Percentiles rank a stretch among this genome's conserved stretches.
Evolutionary conservation across 2,329 filamentous ascomycete species (phyloP).

Genomic region (Aspergillus carbonarius): DNA sequence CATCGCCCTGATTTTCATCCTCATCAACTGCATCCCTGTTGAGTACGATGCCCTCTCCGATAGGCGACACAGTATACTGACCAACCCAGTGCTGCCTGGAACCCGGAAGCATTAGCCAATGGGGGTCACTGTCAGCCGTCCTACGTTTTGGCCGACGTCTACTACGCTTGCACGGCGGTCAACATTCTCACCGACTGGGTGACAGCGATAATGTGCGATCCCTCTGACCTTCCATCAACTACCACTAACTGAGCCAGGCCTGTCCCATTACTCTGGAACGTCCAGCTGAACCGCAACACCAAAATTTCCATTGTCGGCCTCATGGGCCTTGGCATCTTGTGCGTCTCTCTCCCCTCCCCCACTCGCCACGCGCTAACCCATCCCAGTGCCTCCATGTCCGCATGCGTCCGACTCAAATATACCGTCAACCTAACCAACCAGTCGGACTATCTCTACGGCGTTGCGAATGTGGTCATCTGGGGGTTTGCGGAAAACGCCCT

Average conservation of each 20-base stretch:
- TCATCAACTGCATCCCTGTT: conserved; percentile 24
- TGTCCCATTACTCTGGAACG: conserved; percentile 40
- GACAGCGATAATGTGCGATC: conserved; percentile 21
- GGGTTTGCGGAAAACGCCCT: conserved; percentile 52
- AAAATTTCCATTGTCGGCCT: conserved; percentile 49
- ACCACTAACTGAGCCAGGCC: conserved; percentile 33
- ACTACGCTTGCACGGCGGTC: conserved; percentile 26
- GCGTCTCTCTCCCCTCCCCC: conserved; percentile 26
- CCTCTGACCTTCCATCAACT: conserved; percentile 26
- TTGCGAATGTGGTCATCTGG: conserved; percentile 47
- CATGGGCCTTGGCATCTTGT: conserved; percentile 47
- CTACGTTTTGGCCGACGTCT: conserved; percentile 23
- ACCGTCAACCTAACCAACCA: conserved; percentile 42
- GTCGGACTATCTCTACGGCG: conserved; percentile 42
- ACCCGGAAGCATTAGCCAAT: conserved; percentile 13
- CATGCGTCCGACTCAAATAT: conserved; percentile 44
- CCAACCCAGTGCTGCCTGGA: conserved; percentile 21
- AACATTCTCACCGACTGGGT: conserved; percentile 29
- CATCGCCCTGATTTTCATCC: conserved; percentile 24
- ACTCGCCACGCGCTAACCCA: not conserved
- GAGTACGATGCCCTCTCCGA: conserved; percentile 12
- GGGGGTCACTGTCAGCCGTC: conserved; percentile 22
- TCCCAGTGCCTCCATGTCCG: conserved; percentile 27
- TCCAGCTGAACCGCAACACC: conserved; percentile 45
- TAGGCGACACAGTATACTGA: not conserved